Evolutionary conservation across 1,284 basidiomycete genomes (phyloP).

Genomic region (Pseudozyma tsukubaensis): DNA sequence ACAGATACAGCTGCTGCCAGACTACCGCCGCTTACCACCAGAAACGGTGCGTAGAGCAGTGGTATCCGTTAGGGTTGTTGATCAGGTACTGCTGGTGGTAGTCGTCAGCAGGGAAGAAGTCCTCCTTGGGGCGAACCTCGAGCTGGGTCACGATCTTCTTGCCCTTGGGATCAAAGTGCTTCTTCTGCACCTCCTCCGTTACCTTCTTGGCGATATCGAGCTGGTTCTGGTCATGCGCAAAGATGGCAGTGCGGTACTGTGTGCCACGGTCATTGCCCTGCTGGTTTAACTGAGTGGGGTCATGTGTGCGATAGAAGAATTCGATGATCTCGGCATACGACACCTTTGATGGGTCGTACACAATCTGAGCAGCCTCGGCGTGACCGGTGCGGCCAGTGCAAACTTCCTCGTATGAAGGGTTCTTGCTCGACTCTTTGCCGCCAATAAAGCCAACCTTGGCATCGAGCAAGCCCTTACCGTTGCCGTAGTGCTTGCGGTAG

Average conservation of each 20-base stretch:
- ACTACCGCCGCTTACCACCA: constrained; percentile 29
- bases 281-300: constrained; percentile 78
- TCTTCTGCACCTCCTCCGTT: constrained; percentile 85
- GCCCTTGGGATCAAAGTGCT: constrained; percentile 77
- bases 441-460: constrained; percentile 65
- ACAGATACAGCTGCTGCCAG: no score
- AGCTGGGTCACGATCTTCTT: constrained; percentile 79
- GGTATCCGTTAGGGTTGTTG: constrained; percentile 63
- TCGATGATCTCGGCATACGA: constrained; percentile 84
- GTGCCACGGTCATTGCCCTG: constrained; percentile 69
- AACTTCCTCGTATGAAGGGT: constrained; percentile 77
- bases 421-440: constrained; percentile 58
- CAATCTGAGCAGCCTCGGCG: constrained; percentile 87
- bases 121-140: constrained; percentile 40
- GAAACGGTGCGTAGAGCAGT: constrained; percentile 58
- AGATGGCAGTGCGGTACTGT: constrained; percentile 92
- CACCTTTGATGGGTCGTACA: constrained; percentile 83
- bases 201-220: constrained; percentile 79
- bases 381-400: constrained; percentile 81
- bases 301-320: constrained; percentile 79
- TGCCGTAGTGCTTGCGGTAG: constrained; percentile 61
- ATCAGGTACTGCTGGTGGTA: constrained; percentile 67
- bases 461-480: constrained; percentile 64
- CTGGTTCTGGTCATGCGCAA: constrained; percentile 83
- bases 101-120: constrained; percentile 60